A percentile compares a stretch with the other conserved stretches of the same genome.
Conservation (phyloP, 768 basidiomycete species). For the Mycena venus region DNA sequence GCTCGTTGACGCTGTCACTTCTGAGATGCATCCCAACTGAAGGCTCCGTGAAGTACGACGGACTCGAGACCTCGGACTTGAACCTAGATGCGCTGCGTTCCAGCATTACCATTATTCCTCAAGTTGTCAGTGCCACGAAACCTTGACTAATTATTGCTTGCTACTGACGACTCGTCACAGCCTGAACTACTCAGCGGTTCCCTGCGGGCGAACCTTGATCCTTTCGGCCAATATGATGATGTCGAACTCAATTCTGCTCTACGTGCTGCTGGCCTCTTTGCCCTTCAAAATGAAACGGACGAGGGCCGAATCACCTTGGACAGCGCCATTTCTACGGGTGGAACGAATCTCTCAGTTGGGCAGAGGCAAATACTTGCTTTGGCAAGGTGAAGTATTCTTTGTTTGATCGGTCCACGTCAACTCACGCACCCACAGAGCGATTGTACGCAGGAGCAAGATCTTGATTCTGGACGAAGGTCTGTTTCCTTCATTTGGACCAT, state of each 20-base stretch:
- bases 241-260: constrained; percentile 50
- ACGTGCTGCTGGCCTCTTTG: constrained; percentile 48
- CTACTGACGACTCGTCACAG: background rate
- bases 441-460: constrained; percentile 34
- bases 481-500: background rate
- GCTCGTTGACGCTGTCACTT: constrained; percentile 69
- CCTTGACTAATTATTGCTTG: background rate
- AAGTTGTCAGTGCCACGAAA: constrained; percentile 22
- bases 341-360: constrained; percentile 53
- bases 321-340: constrained; percentile 14
- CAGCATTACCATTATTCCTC: constrained; percentile 60
- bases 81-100: constrained; percentile 60
- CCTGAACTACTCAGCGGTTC: constrained; percentile 58
- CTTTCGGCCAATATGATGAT: constrained; percentile 61
- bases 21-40: constrained; percentile 53
- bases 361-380: constrained; percentile 63
- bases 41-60: constrained; percentile 55
- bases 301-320: constrained; percentile 38
- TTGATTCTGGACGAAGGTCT: constrained; percentile 35
- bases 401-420: background rate
- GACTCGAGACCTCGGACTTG: constrained; percentile 51
- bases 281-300: constrained; percentile 49
- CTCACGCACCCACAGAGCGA: background rate
- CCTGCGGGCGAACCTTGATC: constrained; percentile 61
- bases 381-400: constrained; percentile 39